phyloP scores from a whole-genome alignment of 2,329 filamentous ascomycete species.

The Hypoxylon sp. region DNA sequence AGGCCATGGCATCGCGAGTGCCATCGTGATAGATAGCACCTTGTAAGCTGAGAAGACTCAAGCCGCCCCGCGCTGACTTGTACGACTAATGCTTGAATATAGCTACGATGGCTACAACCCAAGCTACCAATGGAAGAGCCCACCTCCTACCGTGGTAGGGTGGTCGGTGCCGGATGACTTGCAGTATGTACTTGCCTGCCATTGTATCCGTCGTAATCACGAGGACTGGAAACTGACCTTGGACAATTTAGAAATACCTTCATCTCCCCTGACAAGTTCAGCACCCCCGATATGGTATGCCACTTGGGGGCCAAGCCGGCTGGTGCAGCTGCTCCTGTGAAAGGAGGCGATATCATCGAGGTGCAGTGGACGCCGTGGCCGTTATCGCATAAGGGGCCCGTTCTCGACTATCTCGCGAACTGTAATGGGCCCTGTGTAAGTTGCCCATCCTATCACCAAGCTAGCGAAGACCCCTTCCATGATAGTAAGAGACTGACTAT shows the following conservation, averaged over 20 bases:
- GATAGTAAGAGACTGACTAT: conserved; percentile 1
- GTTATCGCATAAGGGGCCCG: conserved; percentile 44
- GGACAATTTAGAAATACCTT: conserved; percentile 45
- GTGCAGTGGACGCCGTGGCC: conserved; percentile 50
- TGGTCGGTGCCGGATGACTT: conserved; percentile 51
- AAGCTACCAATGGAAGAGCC: conserved; percentile 47
- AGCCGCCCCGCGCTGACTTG: neutral
- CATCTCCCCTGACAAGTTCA: conserved; percentile 45
- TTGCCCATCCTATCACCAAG: neutral
- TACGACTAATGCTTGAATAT: conserved; percentile 20
- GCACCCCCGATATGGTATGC: conserved; percentile 48
- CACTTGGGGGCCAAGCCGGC: conserved; percentile 48
- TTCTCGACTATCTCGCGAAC: conserved; percentile 40
- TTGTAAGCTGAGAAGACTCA: conserved; percentile 43
- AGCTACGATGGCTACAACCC: conserved; percentile 51
- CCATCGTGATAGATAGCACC: conserved; percentile 46
- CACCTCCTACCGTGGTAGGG: conserved; percentile 48
- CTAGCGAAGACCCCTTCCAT: neutral
- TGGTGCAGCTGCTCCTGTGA: conserved; percentile 46
- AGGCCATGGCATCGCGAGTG: conserved; percentile 49
- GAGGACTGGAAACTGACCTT: conserved; percentile 4
- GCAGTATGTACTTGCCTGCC: conserved; percentile 37
- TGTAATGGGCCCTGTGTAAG: conserved; percentile 37
- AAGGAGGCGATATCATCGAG: conserved; percentile 47
- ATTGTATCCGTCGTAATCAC: neutral